Evolutionary conservation across 2,329 filamentous ascomycete species (phyloP).

Genomic region (Aspergillus viridinutans): DNA sequence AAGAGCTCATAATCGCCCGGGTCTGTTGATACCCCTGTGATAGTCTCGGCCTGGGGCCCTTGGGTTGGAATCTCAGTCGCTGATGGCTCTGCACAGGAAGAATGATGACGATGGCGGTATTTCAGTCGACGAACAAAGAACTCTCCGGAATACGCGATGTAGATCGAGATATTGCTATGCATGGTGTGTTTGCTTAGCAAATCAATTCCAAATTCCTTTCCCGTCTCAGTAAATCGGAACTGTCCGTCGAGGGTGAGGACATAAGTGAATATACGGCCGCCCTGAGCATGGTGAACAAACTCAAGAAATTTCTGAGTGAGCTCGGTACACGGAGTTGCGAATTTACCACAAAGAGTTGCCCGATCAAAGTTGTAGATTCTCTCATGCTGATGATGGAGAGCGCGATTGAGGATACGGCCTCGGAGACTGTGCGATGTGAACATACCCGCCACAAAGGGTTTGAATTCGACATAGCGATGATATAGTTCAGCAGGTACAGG

Average conservation of each 20-base stretch:
- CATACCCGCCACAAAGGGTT: conserved; percentile 83
- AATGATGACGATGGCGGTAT: conserved; percentile 39
- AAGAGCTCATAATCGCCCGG: conserved; percentile 71
- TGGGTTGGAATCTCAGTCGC: conserved; percentile 29
- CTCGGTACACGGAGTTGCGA: conserved; percentile 62
- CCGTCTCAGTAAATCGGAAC: conserved; percentile 89
- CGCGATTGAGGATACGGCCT: conserved; percentile 75
- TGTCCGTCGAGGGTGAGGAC: conserved; percentile 82
- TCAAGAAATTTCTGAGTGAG: conserved; percentile 78
- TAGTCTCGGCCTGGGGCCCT: conserved; percentile 34
- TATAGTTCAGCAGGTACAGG: conserved; percentile 78
- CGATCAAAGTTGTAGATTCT: conserved; percentile 86
- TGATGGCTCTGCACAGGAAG: conserved; percentile 29
- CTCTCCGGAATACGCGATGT: conserved; percentile 88
- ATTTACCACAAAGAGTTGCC: conserved; percentile 67
- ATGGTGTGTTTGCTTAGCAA: conserved; percentile 93
- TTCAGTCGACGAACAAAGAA: conserved; percentile 77
- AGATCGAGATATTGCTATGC: conserved; percentile 88
- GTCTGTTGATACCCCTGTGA: conserved; percentile 46
- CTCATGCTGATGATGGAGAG: conserved; percentile 82
- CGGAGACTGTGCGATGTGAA: conserved; percentile 74
- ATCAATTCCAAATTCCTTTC: conserved; percentile 92
- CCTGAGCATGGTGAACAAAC: conserved; percentile 80
- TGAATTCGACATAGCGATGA: conserved; percentile 90
- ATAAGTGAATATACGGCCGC: conserved; percentile 85